phyloP scores from a whole-genome alignment of 164 flowering plant species.

The Aristolochia contorta region DNA sequence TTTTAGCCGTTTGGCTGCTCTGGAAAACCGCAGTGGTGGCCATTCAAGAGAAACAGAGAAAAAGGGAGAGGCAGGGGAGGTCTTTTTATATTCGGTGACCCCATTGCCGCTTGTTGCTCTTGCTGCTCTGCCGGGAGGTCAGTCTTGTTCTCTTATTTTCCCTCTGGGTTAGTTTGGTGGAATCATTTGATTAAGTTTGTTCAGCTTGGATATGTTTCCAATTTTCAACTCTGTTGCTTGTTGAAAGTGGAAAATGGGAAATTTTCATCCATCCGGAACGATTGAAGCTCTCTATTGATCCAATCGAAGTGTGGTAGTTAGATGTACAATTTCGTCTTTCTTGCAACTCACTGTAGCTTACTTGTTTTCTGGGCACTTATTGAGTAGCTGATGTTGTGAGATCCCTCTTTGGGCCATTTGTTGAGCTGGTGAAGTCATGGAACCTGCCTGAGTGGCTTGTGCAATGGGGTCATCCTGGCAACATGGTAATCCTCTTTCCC shows the following conservation, averaged over 20 bases:
- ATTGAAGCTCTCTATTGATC: background rate
- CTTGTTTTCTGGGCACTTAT: background rate
- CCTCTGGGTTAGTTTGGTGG: background rate
- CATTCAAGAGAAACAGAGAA: background rate
- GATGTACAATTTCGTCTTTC: background rate
- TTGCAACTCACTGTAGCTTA: background rate
- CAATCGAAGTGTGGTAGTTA: background rate
- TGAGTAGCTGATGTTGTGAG: slow-evolving; percentile 55
- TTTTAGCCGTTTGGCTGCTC: background rate
- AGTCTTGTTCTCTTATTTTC: background rate
- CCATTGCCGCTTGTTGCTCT: background rate
- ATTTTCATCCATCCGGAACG: background rate
- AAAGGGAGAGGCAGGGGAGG: background rate
- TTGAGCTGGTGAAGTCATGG: slow-evolving; percentile 61
- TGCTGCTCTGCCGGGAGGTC: slow-evolving; percentile 7
- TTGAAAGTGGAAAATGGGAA: background rate
- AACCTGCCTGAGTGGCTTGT: slow-evolving; percentile 88
- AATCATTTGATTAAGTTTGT: background rate
- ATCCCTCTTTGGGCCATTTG: slow-evolving; percentile 62
- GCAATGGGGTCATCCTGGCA: slow-evolving; percentile 97
- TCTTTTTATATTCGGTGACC: slow-evolving; percentile 1
- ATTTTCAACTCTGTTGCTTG: background rate
- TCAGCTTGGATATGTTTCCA: background rate
- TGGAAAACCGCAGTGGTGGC: background rate
- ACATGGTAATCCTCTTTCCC: slow-evolving; percentile 48